Base-by-base conservation (phyloP, 73 alveolate genomes). In the Paramecium primaurelia region DNA sequence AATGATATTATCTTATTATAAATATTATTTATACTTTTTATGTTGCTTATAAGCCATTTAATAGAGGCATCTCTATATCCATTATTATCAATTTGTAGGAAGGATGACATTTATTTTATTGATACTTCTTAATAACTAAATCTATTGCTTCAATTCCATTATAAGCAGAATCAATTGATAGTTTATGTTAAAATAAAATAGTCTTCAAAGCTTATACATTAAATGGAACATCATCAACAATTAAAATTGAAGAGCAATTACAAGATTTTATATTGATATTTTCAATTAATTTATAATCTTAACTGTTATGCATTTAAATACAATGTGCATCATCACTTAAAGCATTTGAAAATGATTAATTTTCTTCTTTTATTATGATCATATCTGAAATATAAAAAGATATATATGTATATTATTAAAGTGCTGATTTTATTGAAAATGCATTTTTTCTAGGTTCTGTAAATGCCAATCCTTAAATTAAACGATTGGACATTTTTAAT, bases 191-290 rank as follows among this genome's bases (percentile, higher is more conserved):
- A 10, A 1, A 14, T 14, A 80, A 44, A 34, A 80, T 40, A 40
- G 42, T 25, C 32, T 80, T 45, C 45, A 80, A 80, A 6, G 91
- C 91, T 25, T 42, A 8, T 4, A 44, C 26, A 49, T 80, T 80
- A 80, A 80, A 80, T 80, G 91, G 91, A 2, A 80, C 58, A 80
- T 80, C 91, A 22, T 80, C 91, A 80, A 80, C 91, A 14, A 80
- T 25, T 80, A 80, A 26, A 3, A 80, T 42, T 26, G 6, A 8
- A 11, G 91, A 32, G 11, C 91, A 80, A 26, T 80, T 28, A 12
- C 91, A 80, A 8, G 49, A 14, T 16, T 80, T 80, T 0, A 1
- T 8, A 11, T 32, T 37, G 4, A 75, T 75, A 38, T 38, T 38
- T 16, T 75, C 11, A 37, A 75, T 64, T 6, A 64, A 34, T 28